Percentiles rank a stretch among this genome's conserved stretches.
These are phyloP conservation scores for Hymenoscyphus fraxineus DNA, from an alignment of 2,329 filamentous ascomycete species.

Conservation along the genomic window DNA sequence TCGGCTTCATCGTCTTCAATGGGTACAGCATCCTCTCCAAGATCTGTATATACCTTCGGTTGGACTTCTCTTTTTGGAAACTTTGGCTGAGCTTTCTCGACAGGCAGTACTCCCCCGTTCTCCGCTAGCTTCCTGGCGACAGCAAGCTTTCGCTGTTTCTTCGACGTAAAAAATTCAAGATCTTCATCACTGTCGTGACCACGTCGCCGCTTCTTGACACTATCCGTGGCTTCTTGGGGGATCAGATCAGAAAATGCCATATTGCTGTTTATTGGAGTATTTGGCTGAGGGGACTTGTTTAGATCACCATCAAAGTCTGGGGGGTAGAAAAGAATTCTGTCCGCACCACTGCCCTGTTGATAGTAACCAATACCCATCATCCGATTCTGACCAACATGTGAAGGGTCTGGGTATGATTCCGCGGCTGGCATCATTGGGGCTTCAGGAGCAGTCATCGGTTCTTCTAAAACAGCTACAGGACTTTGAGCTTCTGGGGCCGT, in stretches of 20 bases:
- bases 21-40: constrained; percentile 27
- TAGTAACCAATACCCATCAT: constrained; percentile 35
- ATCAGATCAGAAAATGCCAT: constrained; percentile 28
- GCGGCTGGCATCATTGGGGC: constrained; percentile 18
- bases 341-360: constrained; percentile 27
- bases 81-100: constrained; percentile 18
- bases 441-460: constrained; percentile 15
- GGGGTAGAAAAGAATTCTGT: constrained; percentile 33
- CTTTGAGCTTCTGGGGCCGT: not conserved
- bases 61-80: constrained; percentile 23
- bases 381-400: constrained; percentile 21
- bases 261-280: constrained; percentile 19
- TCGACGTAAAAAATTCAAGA: constrained; percentile 29
- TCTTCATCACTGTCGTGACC: constrained; percentile 23
- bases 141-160: constrained; percentile 23
- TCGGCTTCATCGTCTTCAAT: constrained; percentile 26
- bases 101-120: not conserved
- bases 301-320: constrained; percentile 22
- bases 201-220: constrained; percentile 25
- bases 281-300: constrained; percentile 8
- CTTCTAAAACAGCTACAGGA: constrained; percentile 12
- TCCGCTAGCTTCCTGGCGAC: constrained; percentile 17
- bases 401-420: constrained; percentile 26
- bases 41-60: constrained; percentile 25
- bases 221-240: constrained; percentile 14